Conservation (phyloP, 805 yeast species). For the Pichia occidentalis region DNA sequence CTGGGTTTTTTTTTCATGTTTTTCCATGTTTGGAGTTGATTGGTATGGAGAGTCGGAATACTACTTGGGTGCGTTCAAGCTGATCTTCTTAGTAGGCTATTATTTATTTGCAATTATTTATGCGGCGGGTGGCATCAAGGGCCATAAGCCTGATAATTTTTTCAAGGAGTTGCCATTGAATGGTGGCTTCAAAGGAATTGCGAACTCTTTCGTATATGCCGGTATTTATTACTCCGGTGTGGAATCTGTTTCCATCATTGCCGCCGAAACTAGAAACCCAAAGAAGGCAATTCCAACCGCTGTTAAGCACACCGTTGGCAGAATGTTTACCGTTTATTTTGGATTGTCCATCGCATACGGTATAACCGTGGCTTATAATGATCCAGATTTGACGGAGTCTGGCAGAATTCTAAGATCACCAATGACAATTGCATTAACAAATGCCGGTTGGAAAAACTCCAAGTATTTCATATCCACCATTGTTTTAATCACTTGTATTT, state of each 20-base stretch:
- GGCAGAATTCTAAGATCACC: conserved; percentile 41
- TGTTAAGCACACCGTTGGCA: conserved; percentile 49
- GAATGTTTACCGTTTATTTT: conserved; percentile 47
- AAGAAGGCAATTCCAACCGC: conserved; percentile 51
- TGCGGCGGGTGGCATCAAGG: conserved; percentile 37
- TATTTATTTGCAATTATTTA: conserved; percentile 44
- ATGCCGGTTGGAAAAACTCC: conserved; percentile 47
- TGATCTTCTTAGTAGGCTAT: conserved; percentile 42
- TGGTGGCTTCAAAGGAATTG: conserved; percentile 24
- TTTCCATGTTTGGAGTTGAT: conserved; percentile 47
- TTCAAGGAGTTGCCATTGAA: conserved; percentile 31
- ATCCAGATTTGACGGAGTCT: conserved; percentile 36
- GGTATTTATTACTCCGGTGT: conserved; percentile 24
- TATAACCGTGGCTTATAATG: conserved; percentile 51
- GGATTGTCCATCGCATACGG: conserved; percentile 51
- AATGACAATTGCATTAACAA: conserved; percentile 40
- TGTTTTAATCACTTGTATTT: conserved; percentile 54
- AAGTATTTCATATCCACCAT: conserved; percentile 55
- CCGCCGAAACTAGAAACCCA: conserved; percentile 58
- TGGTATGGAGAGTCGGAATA: conserved; percentile 55
- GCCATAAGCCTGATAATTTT: conserved; percentile 30
- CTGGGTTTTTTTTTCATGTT: conserved; percentile 43
- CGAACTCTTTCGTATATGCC: conserved; percentile 21
- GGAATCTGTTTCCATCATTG: conserved; percentile 38
- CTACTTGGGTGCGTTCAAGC: conserved; percentile 43